phyloP scores from a whole-genome alignment of 805 yeast species.

The Saccharomyces paradoxus region DNA sequence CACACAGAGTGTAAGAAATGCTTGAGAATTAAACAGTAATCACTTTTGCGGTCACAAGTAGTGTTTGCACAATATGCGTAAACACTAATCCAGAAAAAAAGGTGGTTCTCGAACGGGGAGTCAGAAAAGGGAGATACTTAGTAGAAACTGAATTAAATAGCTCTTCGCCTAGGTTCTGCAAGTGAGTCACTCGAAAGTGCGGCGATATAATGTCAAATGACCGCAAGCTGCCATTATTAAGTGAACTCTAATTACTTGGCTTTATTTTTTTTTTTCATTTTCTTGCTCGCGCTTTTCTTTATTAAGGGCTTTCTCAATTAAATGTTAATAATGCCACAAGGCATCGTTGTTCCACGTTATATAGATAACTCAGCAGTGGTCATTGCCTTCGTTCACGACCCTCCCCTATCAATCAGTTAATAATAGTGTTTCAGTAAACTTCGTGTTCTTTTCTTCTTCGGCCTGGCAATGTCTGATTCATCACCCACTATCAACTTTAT shows the following conservation, averaged over 20 bases:
- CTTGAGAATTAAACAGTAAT: too few species aligned
- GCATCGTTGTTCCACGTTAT: neutral
- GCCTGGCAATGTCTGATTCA: slow-evolving; percentile 7
- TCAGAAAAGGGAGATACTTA: neutral
- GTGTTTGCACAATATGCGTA: neutral
- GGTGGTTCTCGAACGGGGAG: neutral
- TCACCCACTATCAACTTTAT: slow-evolving; percentile 36
- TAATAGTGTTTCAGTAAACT: neutral
- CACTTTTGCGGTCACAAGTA: neutral
- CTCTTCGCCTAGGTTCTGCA: neutral
- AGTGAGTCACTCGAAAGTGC: neutral
- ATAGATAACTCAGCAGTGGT: neutral
- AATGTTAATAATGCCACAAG: neutral
- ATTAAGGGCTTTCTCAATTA: neutral
- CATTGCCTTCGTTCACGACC: neutral
- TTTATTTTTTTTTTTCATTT: neutral
- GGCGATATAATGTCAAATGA: neutral
- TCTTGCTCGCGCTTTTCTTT: neutral
- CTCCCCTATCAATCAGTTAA: neutral
- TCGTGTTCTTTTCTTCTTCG: neutral
- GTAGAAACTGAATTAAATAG: neutral
- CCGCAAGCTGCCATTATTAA: neutral
- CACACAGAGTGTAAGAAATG: neutral
- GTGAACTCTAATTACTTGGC: neutral
- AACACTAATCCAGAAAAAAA: neutral